phyloP scores from a whole-genome alignment of 768 basidiomycete genomes.

The Podaxis carcinomalis region DNA sequence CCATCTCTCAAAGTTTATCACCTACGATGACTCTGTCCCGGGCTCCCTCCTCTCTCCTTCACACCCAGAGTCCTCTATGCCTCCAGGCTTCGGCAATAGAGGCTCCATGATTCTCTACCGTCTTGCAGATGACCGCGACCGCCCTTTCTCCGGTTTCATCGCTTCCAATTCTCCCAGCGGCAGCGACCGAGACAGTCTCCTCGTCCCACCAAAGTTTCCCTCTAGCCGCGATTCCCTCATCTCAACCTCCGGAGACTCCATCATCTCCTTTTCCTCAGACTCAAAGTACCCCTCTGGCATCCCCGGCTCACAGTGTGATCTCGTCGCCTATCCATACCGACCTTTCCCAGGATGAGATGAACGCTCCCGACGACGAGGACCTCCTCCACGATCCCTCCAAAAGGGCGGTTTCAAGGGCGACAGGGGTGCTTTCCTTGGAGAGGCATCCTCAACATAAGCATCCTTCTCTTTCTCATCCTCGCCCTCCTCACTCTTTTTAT shows the following conservation, averaged over 20 bases:
- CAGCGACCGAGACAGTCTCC: slow-evolving; percentile 21
- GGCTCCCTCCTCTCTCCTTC: too few species aligned
- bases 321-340: slow-evolving; percentile 71
- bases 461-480: slow-evolving; percentile 57
- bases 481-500: slow-evolving; percentile 73
- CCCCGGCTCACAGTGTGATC: slow-evolving; percentile 25
- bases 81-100: too few species aligned
- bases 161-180: neutral
- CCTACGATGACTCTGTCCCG: too few species aligned
- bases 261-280: slow-evolving; percentile 26
- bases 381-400: slow-evolving; percentile 58
- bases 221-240: slow-evolving; percentile 26
- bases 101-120: slow-evolving; percentile 70
- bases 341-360: slow-evolving; percentile 50
- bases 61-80: too few species aligned
- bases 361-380: slow-evolving; percentile 71
- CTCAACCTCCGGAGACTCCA: slow-evolving; percentile 33
- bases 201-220: slow-evolving; percentile 29
- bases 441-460: slow-evolving; percentile 59
- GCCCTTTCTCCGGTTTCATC: neutral
- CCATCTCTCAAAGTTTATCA: slow-evolving; percentile 6
- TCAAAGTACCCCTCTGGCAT: slow-evolving; percentile 60
- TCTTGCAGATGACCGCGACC: slow-evolving; percentile 35
- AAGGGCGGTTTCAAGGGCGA: slow-evolving; percentile 19
- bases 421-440: slow-evolving; percentile 36